Base-by-base conservation (phyloP, 1,139 yeast species). In the Schwanniomyces etchellsii region DNA sequence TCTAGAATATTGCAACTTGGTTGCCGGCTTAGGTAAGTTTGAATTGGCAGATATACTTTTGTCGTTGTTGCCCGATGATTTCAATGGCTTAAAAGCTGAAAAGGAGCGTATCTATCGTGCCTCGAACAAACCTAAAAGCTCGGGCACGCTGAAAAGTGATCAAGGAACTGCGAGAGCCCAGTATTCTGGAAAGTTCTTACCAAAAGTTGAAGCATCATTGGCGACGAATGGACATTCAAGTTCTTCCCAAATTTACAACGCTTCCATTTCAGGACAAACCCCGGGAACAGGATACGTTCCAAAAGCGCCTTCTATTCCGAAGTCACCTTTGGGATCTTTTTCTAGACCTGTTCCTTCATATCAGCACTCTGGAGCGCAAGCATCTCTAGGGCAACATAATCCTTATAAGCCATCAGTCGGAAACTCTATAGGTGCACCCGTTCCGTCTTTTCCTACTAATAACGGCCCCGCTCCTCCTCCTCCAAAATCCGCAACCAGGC, bases 1-100 rank as follows among this genome's bases (percentile, higher is more conserved):
- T 40, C 66, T 80, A 34, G 97, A 91, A 54, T 91, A 82, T 52
- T 80, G 94, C 33, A 81, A 75, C 44, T 64, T 83, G 39, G 78
- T 89, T 35, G 82, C 95, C 4, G 78, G 89, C 24, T 77, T 73
- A 48, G 97, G 97, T 16, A 80, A 84, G 40, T 79, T 85, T 46
- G 94, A 81, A 12, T 63, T 91, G 43, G 97, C 97, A 3, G 73
- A 69, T 39, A 73, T 70, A 40, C 77, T 84, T 45, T 70, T 89
- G 46, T 67, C 69, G 32, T 66, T 81, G 37, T 65, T 89, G 42
- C 95, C 97, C 5, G 52, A 51, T 17, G 81, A 77, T 32, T 54
- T 62, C 33, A 69, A 61, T 14, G 70, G 65, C 4, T 47, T 52
- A 35, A 53, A 50, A 27, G 41, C 53, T 28, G 95, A 85, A 47